Conservation (phyloP, 345 rosid species). For the Syzygium aromaticum region DNA sequence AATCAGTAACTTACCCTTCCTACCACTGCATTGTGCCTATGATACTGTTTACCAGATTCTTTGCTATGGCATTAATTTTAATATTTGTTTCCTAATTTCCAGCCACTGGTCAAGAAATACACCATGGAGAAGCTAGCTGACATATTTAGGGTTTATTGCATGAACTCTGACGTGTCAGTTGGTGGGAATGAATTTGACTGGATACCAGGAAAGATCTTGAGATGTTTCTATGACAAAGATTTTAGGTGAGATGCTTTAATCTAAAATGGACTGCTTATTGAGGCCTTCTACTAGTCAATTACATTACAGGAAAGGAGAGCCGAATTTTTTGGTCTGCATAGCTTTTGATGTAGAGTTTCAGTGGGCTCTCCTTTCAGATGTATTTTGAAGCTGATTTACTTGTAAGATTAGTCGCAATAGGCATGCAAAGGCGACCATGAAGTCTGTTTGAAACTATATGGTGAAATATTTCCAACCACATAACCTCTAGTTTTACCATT, state of each 20-base stretch:
- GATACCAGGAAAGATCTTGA: conserved; percentile 95
- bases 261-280: neutral
- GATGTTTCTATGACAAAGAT: conserved; percentile 94
- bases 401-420: neutral
- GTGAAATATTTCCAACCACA: neutral
- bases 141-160: conserved; percentile 58
- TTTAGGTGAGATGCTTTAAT: conserved; percentile 44
- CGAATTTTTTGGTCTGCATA: neutral
- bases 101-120: conserved; percentile 80
- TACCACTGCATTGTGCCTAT: neutral
- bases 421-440: neutral
- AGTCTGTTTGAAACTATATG: neutral
- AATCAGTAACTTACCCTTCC: conserved; percentile 54
- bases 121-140: conserved; percentile 89
- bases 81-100: conserved; percentile 14
- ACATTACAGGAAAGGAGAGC: neutral
- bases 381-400: neutral
- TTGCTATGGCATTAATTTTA: conserved; percentile 3
- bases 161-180: conserved; percentile 35
- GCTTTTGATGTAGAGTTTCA: neutral
- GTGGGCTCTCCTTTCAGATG: neutral
- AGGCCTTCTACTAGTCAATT: neutral
- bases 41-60: neutral
- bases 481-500: neutral
- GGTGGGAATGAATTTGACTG: conserved; percentile 56